phyloP scores from a whole-genome alignment of 805 yeast species.

The Huiozyma sinensis region DNA sequence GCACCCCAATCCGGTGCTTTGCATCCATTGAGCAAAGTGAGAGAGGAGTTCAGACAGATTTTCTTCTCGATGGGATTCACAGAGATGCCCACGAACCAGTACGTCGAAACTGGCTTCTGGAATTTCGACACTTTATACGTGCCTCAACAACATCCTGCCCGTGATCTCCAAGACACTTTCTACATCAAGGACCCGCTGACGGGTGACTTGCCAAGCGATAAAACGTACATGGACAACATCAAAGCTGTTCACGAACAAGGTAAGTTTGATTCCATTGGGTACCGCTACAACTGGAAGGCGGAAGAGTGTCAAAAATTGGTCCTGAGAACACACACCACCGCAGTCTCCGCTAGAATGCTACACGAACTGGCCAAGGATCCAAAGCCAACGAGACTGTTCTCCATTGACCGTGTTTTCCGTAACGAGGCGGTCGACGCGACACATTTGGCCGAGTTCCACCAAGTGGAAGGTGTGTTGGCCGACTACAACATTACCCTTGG shows the following conservation, averaged over 20 bases:
- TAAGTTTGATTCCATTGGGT: constrained; percentile 89
- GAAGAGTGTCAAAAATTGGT: constrained; percentile 87
- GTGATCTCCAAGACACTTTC: constrained; percentile 97
- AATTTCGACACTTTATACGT: constrained; percentile 93
- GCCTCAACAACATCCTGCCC: constrained; percentile 99
- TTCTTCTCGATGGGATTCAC: constrained; percentile 97
- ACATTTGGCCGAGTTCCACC: constrained; percentile 98
- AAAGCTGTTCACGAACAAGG: constrained; percentile 82
- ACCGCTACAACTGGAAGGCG: constrained; percentile 94
- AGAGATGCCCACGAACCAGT: constrained; percentile 98
- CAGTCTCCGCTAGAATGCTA: constrained; percentile 81
- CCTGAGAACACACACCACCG: constrained; percentile 94
- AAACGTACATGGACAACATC: constrained; percentile 64
- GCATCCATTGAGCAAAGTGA: constrained; percentile 92
- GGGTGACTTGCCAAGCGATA: constrained; percentile 78
- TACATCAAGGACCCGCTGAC: constrained; percentile 84
- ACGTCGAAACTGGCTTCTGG: constrained; percentile 98
- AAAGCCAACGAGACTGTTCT: constrained; percentile 81
- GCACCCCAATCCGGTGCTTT: constrained; percentile 81
- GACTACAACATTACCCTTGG: constrained; percentile 93
- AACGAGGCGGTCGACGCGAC: constrained; percentile 99
- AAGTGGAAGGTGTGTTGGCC: constrained; percentile 97
- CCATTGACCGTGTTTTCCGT: constrained; percentile 97
- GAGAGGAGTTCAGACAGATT: constrained; percentile 96
- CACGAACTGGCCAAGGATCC: constrained; percentile 82